Percentiles rank a stretch among this genome's conserved stretches.
Conservation (phyloP, 2,329 filamentous ascomycete species). For the Colletotrichum siamense region DNA sequence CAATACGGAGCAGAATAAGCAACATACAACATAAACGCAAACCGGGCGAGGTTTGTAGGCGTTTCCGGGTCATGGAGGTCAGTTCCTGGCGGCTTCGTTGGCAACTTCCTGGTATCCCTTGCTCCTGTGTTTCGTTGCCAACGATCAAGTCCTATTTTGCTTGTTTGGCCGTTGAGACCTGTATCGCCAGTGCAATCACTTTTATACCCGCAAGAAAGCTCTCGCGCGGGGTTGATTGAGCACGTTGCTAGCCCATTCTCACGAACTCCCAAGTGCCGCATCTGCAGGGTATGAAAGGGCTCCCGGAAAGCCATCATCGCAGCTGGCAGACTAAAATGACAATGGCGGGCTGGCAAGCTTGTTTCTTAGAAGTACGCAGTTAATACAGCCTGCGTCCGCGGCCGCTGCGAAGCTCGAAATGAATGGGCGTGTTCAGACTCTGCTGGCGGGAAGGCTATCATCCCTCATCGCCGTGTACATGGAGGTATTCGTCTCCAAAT, state of each 20-base stretch:
- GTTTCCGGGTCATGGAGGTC: too few species aligned
- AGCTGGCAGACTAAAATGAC: neutral
- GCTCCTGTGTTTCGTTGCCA: too few species aligned
- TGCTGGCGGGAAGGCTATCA: neutral
- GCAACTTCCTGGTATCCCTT: too few species aligned
- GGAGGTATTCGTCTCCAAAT: neutral
- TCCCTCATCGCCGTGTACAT: neutral
- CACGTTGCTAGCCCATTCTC: neutral
- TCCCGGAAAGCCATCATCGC: neutral
- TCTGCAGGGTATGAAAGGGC: too few species aligned
- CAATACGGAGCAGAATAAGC: neutral
- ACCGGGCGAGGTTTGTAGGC: rapidly evolving
- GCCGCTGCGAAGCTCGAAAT: neutral
- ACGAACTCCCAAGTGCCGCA: too few species aligned
- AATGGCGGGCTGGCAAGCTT: too few species aligned
- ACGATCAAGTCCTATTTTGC: too few species aligned
- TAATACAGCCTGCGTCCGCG: too few species aligned
- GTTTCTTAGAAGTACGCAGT: too few species aligned
- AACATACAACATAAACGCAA: rapidly evolving
- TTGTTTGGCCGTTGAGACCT: neutral
- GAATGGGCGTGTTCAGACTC: too few species aligned
- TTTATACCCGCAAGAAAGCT: neutral
- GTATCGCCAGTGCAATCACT: neutral
- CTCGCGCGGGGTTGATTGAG: neutral
- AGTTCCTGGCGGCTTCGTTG: too few species aligned